These are phyloP conservation scores for Nidularia pulvinata DNA, from an alignment of 768 basidiomycete genomes.

Conservation along the genomic window DNA sequence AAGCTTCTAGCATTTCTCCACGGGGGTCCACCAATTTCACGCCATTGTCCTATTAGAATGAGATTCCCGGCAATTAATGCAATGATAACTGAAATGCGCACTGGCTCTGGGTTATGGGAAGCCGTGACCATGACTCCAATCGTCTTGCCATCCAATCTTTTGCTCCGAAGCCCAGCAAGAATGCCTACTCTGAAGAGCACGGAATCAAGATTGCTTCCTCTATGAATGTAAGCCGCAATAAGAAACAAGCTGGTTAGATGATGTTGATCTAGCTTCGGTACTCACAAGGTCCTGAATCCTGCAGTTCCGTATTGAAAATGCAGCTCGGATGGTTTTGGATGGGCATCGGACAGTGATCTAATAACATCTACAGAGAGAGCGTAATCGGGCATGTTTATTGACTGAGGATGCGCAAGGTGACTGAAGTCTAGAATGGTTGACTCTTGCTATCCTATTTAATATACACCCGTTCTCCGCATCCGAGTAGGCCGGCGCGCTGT, in stretches of 20 bases:
- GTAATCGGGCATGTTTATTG: no score
- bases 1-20: conserved; percentile 95
- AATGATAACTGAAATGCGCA: conserved; percentile 29
- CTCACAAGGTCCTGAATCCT: conserved; percentile 91
- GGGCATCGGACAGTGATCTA: conserved; percentile 47
- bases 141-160: conserved; percentile 85
- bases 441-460: no score
- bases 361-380: conserved; percentile 43
- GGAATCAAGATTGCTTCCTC: conserved; percentile 74
- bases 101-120: conserved; percentile 98
- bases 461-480: no score
- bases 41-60: conserved; percentile 81
- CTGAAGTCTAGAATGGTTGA: no score
- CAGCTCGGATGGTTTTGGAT: conserved; percentile 72
- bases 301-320: conserved; percentile 92
- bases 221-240: conserved; percentile 22
- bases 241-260: conserved; percentile 6
- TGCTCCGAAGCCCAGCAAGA: conserved; percentile 89
- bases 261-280: conserved; percentile 6
- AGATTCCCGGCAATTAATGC: conserved; percentile 6
- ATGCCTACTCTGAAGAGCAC: conserved; percentile 95
- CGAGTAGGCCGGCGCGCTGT: no score
- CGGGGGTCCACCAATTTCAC: conserved; percentile 97
- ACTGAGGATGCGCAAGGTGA: no score
- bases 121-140: conserved; percentile 99